Evolutionary conservation across 2,329 filamentous ascomycete genomes (phyloP), one percentile per base, ranked within the genome.

Genomic region (Blastomyces gilchristii): DNA sequence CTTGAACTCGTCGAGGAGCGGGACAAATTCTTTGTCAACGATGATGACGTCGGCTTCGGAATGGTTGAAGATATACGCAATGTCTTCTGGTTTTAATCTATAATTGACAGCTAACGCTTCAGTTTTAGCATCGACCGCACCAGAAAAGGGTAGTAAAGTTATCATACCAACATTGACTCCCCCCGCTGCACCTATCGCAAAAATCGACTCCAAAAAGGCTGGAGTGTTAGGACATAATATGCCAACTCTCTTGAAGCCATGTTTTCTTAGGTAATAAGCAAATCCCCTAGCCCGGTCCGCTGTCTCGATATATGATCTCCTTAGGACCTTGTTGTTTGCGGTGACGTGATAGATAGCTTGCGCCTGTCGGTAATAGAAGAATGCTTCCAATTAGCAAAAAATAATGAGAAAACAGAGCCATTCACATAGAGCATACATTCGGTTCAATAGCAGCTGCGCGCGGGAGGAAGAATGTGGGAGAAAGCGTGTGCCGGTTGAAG

Each of bases 161-260:
- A n/a, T 47, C 77, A 65, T 72, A 80, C 81, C 82, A 61, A 96
- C 88, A 65, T 91, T 85, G 31, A 95, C 84, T 8, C 82, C 89
- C 0, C 91, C 91, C 0, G 89, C 89, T 0, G 89, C 92, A 0
- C 87, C 87, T 68, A 97, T 88, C 1, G 89, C 94, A 71, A 90
- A 99, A 65, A 96, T 90, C 7, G 86, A 84, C 77, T 97, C 93
- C 37, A 99, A 80, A 70, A 97, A 97, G 0, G 92, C 92, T 0
- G 94, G 94, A 0, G 94, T 99, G 73, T 99, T 99, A 2, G 94
- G 90, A 9, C 86, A 87, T 12, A 99, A 80, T 58, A 99, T 87
- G 7, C 94, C 94, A 6, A 97, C 88, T 64, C 89, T 83, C 70
- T 85, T 87, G 71, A 85, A 86, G 4, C 83, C 82, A 71, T 89